Evolutionary conservation across 2,329 filamentous ascomycete species (phyloP).

Genomic region (Magnaporthiopsis rhizophila): DNA sequence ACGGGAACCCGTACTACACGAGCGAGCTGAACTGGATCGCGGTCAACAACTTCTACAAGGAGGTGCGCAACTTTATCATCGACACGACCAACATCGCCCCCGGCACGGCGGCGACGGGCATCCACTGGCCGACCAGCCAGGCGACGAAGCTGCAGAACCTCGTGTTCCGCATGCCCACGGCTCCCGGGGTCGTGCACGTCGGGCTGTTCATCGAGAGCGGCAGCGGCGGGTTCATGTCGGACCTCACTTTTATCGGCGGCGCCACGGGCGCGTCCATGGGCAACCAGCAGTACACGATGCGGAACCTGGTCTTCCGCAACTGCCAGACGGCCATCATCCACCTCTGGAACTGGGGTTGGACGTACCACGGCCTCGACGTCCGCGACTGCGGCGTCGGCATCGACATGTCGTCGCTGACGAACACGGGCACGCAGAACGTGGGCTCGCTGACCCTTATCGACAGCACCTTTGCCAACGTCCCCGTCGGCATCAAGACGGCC

Average conservation of each 20-base stretch:
- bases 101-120: conserved; percentile 39
- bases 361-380: conserved; percentile 53
- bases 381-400: conserved; percentile 52
- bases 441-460: conserved; percentile 66
- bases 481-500: conserved; percentile 57
- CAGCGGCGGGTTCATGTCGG: conserved; percentile 28
- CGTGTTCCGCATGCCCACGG: conserved; percentile 42
- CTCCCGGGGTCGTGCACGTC: conserved; percentile 42
- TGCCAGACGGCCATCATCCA: conserved; percentile 54
- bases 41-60: conserved; percentile 53
- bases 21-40: conserved; percentile 39
- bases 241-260: conserved; percentile 56
- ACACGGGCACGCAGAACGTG: conserved; percentile 44
- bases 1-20: conserved; percentile 38
- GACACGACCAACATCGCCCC: conserved; percentile 48
- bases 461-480: conserved; percentile 56
- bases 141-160: conserved; percentile 53
- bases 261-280: conserved; percentile 54
- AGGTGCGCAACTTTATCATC: conserved; percentile 50
- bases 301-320: conserved; percentile 57
- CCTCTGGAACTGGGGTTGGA: conserved; percentile 71
- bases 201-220: conserved; percentile 53
- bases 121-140: conserved; percentile 65
- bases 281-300: conserved; percentile 63
- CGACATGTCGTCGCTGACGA: conserved; percentile 44